Base-by-base conservation (phyloP, 805 yeast genomes). In the Candida jianshihensis region DNA sequence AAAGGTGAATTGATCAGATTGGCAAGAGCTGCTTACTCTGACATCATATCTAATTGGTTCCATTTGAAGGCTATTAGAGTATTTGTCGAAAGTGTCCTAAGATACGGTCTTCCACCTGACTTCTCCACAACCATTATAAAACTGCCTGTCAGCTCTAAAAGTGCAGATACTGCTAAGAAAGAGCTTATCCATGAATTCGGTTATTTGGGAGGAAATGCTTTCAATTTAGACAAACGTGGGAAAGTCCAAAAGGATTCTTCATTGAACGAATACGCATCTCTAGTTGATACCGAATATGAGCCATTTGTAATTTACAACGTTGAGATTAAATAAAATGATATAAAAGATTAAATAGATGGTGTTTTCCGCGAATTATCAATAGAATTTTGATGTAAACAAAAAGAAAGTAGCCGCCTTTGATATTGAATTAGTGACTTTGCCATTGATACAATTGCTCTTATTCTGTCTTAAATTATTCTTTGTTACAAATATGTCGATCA, bases 61-160 rank as follows among this genome's bases (percentile, higher is more conserved):
- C 98, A 92, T 61, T 74, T 92, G 48, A 88, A 88, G 62, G 77
- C 85, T 4, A 70, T 92, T 36, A 78, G 97, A 48, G 72, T 85
- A 15, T 92, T 83, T 60, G 96, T 90, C 26, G 99, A 92, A 64
- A 75, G 88, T 34, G 96, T 92, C 13, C 71, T 92, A 58, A 80
- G 99, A 62, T 92, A 92, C 59, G 99, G 99, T 1, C 73, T 92
- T 46, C 99, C 98, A 25, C 97, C 97, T 21, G 82, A 81, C 51
- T 92, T 90, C 59, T 73, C 76, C 54, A 66, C 74, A 12, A 67
- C 64, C 29, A 51, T 70, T 24, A 60, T 70, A 33, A 64, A 66
- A 19, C 60, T 70, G 19, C 71, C 83, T 48, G 64, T 60, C 19
- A 39, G 18, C 17, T 26, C 38, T 29, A 64, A 67, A 47, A 58